A percentile compares a stretch with the other conserved stretches of the same genome.
Conservation (phyloP, 768 basidiomycete species). For the Rhodotorula toruloides region DNA sequence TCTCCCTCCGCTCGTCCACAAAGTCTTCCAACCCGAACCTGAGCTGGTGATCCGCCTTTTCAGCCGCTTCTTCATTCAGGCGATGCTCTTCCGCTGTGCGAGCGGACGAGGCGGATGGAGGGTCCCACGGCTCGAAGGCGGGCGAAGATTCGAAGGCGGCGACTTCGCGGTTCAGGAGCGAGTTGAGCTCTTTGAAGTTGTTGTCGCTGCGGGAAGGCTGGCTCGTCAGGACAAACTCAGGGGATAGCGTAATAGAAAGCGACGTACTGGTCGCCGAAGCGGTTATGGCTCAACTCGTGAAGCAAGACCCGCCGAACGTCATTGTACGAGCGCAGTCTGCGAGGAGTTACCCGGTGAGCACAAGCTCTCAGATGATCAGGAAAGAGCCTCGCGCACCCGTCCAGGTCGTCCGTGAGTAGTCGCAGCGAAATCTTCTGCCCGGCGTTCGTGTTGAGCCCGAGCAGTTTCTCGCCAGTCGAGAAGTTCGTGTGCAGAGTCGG, state of each 20-base stretch:
- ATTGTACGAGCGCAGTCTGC: slow-evolving; percentile 23
- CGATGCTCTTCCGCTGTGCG: background rate
- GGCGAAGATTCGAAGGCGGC: slow-evolving; percentile 24
- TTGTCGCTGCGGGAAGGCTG: slow-evolving; percentile 10
- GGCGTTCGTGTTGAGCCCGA: slow-evolving; percentile 42
- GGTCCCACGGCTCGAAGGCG: slow-evolving; percentile 32
- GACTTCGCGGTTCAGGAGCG: slow-evolving; percentile 39
- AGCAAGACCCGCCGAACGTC: slow-evolving; percentile 38
- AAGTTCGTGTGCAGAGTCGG: slow-evolving; percentile 23
- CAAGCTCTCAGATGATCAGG: too few relatives aligned
- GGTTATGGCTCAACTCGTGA: slow-evolving; percentile 40
- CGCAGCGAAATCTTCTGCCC: slow-evolving; percentile 37
- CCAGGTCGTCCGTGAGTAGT: slow-evolving; percentile 36
- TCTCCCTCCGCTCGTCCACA: slow-evolving; percentile 29
- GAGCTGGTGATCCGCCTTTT: slow-evolving; percentile 19
- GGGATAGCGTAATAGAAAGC: too few relatives aligned
- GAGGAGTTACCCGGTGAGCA: too few relatives aligned
- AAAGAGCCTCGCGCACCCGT: too few relatives aligned
- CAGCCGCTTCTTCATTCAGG: slow-evolving; percentile 19
- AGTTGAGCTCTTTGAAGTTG: slow-evolving; percentile 39
- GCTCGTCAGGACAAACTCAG: background rate
- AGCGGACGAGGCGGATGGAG: background rate
- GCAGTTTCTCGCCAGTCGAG: slow-evolving; percentile 11
- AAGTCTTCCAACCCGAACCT: slow-evolving; percentile 26
- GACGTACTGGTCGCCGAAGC: slow-evolving; percentile 25